Evolutionary conservation across 306 rosid species (phyloP), one percentile per base, ranked within the genome.

Genomic region (Betula pendula): DNA sequence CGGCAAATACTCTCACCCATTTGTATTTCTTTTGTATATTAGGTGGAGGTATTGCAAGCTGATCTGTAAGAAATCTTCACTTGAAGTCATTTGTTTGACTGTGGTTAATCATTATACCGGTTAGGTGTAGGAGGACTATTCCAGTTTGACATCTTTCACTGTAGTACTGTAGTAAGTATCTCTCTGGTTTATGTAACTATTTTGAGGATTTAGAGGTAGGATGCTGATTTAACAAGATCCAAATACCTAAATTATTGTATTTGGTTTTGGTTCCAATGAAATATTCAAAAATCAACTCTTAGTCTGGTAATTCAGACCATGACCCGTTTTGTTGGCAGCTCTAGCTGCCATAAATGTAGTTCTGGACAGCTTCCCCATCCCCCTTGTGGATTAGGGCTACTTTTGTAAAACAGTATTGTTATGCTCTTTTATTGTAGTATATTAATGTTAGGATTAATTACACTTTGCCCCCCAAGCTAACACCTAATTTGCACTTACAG

Each of bases 211-310:
- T 65, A 65, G 48, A 66, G 27, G 44, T 38, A 42, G 48, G 13
- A 38, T 66, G 70, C 48, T 66, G 70, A 38, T 38, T 62, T 19
- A 66, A 17, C 16, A n/a, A 66, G 48, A 66, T 66, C 48, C 47
- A 66, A 38, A n/a, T 19, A 17, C 14, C 25, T 66, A 66, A 35
- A 66, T 38, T 48, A 35, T 44, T 19, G 12, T 38, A 38, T 38
- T n/a, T 38, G 70, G 70, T 9, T 38, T 38, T 38, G 70, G 44
- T 17, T 20, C 40, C 16, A 11, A 38, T 65, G 10, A 66, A 38
- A n/a, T 65, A 65, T 62, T 62, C 62, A 59, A 59, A 27, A 27
- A 59, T 25, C 8, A 65, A 65, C 70, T 33, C 40, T 15, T 8
- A 63, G 25, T 65, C 16, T 35, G 14, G 70, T 33, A 25, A 65